Conservation (phyloP, 352 stramenopile genomes). For the Phytophthora cryptogea region DNA sequence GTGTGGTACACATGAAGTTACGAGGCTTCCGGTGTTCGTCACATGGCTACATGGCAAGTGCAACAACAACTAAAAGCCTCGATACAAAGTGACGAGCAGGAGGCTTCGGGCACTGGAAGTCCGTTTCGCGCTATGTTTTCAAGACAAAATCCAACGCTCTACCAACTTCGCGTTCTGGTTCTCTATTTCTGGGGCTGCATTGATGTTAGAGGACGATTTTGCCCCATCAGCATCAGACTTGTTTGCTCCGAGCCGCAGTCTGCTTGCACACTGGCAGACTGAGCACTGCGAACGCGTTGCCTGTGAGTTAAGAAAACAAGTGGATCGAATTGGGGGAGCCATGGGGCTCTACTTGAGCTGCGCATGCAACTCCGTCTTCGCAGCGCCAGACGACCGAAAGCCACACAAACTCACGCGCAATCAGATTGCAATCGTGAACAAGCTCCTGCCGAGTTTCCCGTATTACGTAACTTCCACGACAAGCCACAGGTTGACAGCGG, state of each 20-base stretch:
- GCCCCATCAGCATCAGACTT: not conserved
- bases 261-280: not conserved
- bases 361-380: slow-evolving; percentile 19
- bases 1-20: not conserved
- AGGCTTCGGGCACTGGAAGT: not conserved
- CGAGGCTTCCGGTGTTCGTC: slow-evolving; percentile 6
- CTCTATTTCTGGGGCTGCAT: not conserved
- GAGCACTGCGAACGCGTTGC: not conserved
- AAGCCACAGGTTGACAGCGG: slow-evolving; percentile 36
- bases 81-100: too few relatives aligned
- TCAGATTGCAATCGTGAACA: slow-evolving; percentile 37
- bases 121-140: not conserved
- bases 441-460: slow-evolving; percentile 43
- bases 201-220: not conserved
- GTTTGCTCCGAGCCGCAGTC: not conserved
- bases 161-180: slow-evolving; percentile 3
- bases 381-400: slow-evolving; percentile 8
- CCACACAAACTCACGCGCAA: slow-evolving; percentile 32
- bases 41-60: slow-evolving; percentile 13
- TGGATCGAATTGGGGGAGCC: not conserved
- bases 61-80: too few relatives aligned
- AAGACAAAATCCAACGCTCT: not conserved
- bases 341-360: slow-evolving; percentile 34
- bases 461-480: slow-evolving; percentile 45
- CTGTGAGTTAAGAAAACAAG: not conserved